phyloP scores from a whole-genome alignment of 1,139 yeast genomes.

The Kodamaea suecica region DNA sequence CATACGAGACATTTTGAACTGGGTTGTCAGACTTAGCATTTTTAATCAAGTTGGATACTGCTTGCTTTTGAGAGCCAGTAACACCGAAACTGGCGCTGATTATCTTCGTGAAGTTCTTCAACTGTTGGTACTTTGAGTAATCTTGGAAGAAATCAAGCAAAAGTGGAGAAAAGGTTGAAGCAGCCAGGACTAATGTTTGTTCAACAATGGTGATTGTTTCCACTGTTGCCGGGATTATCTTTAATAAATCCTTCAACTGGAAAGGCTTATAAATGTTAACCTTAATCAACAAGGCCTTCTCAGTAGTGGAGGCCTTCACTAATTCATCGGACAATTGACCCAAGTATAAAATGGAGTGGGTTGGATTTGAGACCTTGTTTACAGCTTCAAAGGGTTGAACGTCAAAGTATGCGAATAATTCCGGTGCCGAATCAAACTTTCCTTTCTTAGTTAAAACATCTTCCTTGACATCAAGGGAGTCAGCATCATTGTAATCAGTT shows the following conservation, averaged over 20 bases:
- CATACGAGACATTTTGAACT: slow-evolving; percentile 61
- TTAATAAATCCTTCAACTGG: slow-evolving; percentile 48
- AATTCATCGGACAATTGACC: slow-evolving; percentile 55
- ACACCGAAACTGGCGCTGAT: slow-evolving; percentile 62
- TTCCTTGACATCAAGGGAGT: slow-evolving; percentile 15
- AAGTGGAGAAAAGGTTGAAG: slow-evolving; percentile 53
- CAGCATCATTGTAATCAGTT: slow-evolving; percentile 16
- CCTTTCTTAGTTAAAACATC: slow-evolving; percentile 15
- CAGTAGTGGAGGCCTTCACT: slow-evolving; percentile 37
- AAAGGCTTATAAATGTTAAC: slow-evolving; percentile 75
- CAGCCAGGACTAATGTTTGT: slow-evolving; percentile 51
- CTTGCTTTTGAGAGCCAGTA: slow-evolving; percentile 26
- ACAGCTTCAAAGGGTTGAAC: slow-evolving; percentile 29
- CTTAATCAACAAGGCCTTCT: slow-evolving; percentile 49
- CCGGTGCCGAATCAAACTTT: slow-evolving; percentile 19
- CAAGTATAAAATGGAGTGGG: slow-evolving; percentile 55
- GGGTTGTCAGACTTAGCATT: slow-evolving; percentile 57
- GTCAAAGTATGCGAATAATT: slow-evolving; percentile 25
- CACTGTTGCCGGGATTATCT: slow-evolving; percentile 53
- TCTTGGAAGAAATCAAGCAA: slow-evolving; percentile 74
- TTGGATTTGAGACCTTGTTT: slow-evolving; percentile 33
- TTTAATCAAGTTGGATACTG: slow-evolving; percentile 47
- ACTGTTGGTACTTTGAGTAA: slow-evolving; percentile 45
- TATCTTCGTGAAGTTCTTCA: slow-evolving; percentile 47
- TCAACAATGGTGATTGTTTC: slow-evolving; percentile 61